Percentiles rank a stretch among this genome's conserved stretches.
phyloP scores from a whole-genome alignment of 345 rosid genomes.

The Populus euphratica region DNA sequence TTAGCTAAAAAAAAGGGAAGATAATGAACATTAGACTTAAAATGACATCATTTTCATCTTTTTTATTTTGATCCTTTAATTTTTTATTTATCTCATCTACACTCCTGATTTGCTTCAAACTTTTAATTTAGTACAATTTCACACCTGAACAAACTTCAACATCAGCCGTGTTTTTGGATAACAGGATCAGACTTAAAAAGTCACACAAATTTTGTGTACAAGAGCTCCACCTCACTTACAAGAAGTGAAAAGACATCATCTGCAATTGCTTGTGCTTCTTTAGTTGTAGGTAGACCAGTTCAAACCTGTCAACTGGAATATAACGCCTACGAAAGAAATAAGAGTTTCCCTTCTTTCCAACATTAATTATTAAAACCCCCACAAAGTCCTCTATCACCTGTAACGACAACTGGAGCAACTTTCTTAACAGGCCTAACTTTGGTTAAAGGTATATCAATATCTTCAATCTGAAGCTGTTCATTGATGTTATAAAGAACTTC shows the following conservation, averaged over 20 bases:
- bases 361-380: constrained; percentile 83
- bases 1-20: no score
- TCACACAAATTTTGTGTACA: constrained; percentile 91
- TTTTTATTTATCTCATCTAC: no score
- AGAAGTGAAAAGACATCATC: constrained; percentile 34
- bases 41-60: no score
- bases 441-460: constrained; percentile 73
- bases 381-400: constrained; percentile 90
- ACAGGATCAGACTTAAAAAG: constrained; percentile 80
- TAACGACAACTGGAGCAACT: constrained; percentile 70
- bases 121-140: no score
- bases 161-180: constrained; percentile 26
- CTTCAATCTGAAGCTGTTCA: constrained; percentile 78
- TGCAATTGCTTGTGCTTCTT: constrained; percentile 37
- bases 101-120: no score
- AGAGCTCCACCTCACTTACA: constrained; percentile 76
- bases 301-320: constrained; percentile 61
- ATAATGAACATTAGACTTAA: no score
- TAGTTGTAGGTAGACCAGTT: constrained; percentile 27
- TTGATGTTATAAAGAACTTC: constrained; percentile 94
- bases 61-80: no score
- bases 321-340: constrained; percentile 71
- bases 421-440: constrained; percentile 88
- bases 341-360: constrained; percentile 81
- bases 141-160: no score